Percentiles rank a stretch among this genome's conserved stretches.
Evolutionary conservation across 2,329 filamentous ascomycete species (phyloP).

Genomic region (Colletotrichum tamarilloi): DNA sequence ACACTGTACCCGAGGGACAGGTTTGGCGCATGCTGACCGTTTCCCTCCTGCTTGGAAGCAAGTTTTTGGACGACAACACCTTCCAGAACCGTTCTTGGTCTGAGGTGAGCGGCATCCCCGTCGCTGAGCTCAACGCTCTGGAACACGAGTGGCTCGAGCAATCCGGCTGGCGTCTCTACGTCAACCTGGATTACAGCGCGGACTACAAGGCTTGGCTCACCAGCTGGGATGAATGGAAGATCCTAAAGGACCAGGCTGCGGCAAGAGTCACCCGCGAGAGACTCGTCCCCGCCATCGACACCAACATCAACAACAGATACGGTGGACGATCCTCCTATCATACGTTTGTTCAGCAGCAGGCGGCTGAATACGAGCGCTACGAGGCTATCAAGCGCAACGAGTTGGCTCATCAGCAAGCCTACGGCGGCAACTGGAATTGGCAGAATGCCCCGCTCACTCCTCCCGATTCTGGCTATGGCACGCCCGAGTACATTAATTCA

Average conservation of each 20-base stretch:
- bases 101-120: slow-evolving; percentile 90
- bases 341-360: slow-evolving; percentile 65
- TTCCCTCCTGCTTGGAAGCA: slow-evolving; percentile 87
- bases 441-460: slow-evolving; percentile 63
- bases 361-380: slow-evolving; percentile 63
- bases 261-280: slow-evolving; percentile 55
- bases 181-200: slow-evolving; percentile 82
- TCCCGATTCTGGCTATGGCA: slow-evolving; percentile 71
- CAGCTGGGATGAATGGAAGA: slow-evolving; percentile 69
- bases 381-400: slow-evolving; percentile 56
- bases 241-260: slow-evolving; percentile 62
- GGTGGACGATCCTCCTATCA: slow-evolving; percentile 51
- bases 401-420: slow-evolving; percentile 48
- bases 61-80: slow-evolving; percentile 96
- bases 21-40: slow-evolving; percentile 91
- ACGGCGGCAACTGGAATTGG: slow-evolving; percentile 48
- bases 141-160: slow-evolving; percentile 89
- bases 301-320: slow-evolving; percentile 43
- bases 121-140: slow-evolving; percentile 84
- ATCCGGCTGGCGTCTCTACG: slow-evolving; percentile 87
- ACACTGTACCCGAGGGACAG: slow-evolving; percentile 73
- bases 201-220: slow-evolving; percentile 74
- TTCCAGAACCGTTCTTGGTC: slow-evolving; percentile 98
- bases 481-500: slow-evolving; percentile 68
- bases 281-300: slow-evolving; percentile 52